These are phyloP conservation scores for Vigna unguiculata DNA, from an alignment of 306 rosid genomes.

Conservation along the genomic window DNA sequence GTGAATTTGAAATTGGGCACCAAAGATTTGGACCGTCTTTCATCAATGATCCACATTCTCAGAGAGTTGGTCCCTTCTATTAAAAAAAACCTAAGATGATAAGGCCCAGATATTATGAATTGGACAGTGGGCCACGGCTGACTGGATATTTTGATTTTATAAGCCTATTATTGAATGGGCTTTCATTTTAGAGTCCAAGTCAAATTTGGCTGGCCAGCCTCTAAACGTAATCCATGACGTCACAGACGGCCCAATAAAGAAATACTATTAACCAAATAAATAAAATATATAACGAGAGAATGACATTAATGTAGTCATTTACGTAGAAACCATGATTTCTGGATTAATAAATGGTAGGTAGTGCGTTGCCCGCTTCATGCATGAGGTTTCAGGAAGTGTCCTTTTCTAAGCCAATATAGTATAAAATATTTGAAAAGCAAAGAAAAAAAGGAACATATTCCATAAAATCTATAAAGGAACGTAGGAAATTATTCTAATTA, in stretches of 20 bases:
- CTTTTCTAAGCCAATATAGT: too few species aligned
- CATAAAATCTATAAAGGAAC: not conserved
- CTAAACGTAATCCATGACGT: constrained; percentile 37
- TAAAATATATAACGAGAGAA: not conserved
- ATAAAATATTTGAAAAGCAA: not conserved
- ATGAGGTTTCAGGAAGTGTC: too few species aligned
- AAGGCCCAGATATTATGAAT: not conserved
- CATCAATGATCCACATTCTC: not conserved
- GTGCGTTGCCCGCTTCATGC: too few species aligned
- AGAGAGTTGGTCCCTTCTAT: not conserved
- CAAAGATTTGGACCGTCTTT: too few species aligned
- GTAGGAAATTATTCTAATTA: not conserved
- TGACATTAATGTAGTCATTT: not conserved
- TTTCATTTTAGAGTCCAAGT: not conserved
- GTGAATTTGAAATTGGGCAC: not conserved
- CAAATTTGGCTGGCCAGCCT: constrained; percentile 13
- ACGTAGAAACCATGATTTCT: not conserved
- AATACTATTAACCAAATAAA: not conserved
- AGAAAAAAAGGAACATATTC: not conserved
- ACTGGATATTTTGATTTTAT: not conserved
- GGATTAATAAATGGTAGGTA: not conserved
- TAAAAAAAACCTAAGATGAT: not conserved
- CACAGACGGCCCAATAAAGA: constrained; percentile 5
- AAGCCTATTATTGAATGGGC: constrained; percentile 5
- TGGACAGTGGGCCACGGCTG: not conserved